Evolutionary conservation across 352 stramenopile genomes (phyloP).

Genomic region (Aphanomyces invadans): DNA sequence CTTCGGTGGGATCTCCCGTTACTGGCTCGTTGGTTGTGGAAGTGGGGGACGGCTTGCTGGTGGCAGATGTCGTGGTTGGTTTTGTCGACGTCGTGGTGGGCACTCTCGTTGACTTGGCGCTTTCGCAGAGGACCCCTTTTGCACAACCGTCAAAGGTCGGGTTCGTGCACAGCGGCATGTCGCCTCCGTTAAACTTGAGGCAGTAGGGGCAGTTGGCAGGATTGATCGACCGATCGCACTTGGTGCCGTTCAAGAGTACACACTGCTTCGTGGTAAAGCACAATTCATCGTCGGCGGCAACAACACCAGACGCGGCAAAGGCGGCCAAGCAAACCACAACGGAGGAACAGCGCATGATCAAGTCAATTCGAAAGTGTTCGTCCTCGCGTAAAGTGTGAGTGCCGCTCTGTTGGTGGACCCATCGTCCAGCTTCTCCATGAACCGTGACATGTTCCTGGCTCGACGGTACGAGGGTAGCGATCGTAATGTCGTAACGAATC

Average conservation of each 20-base stretch:
- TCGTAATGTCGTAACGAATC: too few relatives aligned
- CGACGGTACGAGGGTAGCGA: too few relatives aligned
- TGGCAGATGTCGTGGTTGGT: too few relatives aligned
- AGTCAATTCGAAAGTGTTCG: not conserved
- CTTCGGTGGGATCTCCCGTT: not conserved
- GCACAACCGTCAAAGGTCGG: slow-evolving; percentile 6
- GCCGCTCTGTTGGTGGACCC: not conserved
- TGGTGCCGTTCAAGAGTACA: not conserved
- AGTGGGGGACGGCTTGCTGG: not conserved
- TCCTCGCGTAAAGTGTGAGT: not conserved
- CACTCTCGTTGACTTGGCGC: not conserved
- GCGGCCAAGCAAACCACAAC: not conserved
- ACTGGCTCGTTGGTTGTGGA: not conserved
- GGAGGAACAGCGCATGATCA: not conserved
- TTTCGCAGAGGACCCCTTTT: not conserved
- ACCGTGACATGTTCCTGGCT: not conserved
- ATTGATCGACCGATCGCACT: not conserved
- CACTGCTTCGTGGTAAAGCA: not conserved
- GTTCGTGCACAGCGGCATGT: not conserved
- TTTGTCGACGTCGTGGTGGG: too few relatives aligned
- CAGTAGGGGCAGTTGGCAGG: slow-evolving; percentile 7
- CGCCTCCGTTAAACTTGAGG: not conserved
- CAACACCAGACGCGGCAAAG: not conserved
- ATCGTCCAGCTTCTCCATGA: not conserved
- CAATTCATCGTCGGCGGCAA: not conserved